phyloP scores from a whole-genome alignment of 2,329 filamentous ascomycete genomes.

The Aureobasidium lini region DNA sequence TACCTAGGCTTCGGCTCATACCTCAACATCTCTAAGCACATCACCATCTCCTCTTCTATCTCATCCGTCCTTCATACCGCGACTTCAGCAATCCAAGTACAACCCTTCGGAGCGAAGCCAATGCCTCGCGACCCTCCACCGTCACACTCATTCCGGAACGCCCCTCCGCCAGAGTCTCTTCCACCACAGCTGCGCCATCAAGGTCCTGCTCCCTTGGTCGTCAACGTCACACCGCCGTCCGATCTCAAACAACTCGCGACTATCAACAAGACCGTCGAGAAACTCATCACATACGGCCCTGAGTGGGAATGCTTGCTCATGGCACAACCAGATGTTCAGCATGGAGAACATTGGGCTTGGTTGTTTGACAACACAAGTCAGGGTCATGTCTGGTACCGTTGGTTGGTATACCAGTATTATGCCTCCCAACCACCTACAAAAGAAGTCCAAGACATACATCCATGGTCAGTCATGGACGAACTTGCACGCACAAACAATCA shows the following conservation, averaged over 20 bases:
- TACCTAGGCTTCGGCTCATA: conserved; percentile 83
- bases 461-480: conserved; percentile 11
- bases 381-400: conserved; percentile 85
- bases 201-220: conserved; percentile 40
- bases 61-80: conserved; percentile 42
- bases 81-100: neutral
- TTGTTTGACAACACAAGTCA: conserved; percentile 76
- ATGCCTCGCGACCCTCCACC: conserved; percentile 34
- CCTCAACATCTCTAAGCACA: conserved; percentile 63
- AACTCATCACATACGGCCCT: conserved; percentile 48
- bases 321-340: conserved; percentile 74
- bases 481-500: conserved; percentile 20
- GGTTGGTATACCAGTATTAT: conserved; percentile 67
- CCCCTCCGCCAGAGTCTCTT: conserved; percentile 44
- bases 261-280: conserved; percentile 83
- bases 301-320: conserved; percentile 91
- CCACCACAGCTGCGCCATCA: conserved; percentile 48
- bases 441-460: neutral
- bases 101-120: conserved; percentile 67
- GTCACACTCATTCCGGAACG: conserved; percentile 36
- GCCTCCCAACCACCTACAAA: neutral
- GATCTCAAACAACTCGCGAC: conserved; percentile 73
- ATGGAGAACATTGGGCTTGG: conserved; percentile 88
- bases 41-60: conserved; percentile 4
- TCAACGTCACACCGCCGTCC: conserved; percentile 57